Evolutionary conservation across 495 filamentous ascomycete genomes (phyloP).

Genomic region (Margaritispora aquatica): DNA sequence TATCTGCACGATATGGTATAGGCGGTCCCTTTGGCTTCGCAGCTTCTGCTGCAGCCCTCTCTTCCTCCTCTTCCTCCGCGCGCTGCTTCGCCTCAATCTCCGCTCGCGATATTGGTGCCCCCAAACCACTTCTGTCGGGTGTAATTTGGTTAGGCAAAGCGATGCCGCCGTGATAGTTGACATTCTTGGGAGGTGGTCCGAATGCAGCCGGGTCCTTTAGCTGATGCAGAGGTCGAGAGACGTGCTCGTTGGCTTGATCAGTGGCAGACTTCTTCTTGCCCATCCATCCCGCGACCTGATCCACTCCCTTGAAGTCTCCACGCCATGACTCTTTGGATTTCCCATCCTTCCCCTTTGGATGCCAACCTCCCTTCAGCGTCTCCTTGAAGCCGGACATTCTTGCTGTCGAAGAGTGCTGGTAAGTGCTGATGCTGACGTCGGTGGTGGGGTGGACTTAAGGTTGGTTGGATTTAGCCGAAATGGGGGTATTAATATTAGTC

Average conservation of each 20-base stretch:
- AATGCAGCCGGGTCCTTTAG: slow-evolving; percentile 81
- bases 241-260: slow-evolving; percentile 17
- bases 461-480: neutral
- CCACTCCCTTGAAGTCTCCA: slow-evolving; percentile 52
- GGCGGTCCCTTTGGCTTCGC: slow-evolving; percentile 46
- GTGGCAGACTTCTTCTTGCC: slow-evolving; percentile 45
- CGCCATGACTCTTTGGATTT: slow-evolving; percentile 49
- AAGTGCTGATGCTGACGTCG: neutral
- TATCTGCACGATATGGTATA: slow-evolving; percentile 63
- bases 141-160: slow-evolving; percentile 42
- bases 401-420: neutral
- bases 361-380: slow-evolving; percentile 52
- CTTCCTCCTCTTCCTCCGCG: slow-evolving; percentile 31
- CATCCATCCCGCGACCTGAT: slow-evolving; percentile 52
- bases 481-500: neutral
- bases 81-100: slow-evolving; percentile 37
- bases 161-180: slow-evolving; percentile 46
- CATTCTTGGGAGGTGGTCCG: slow-evolving; percentile 74
- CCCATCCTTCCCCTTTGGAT: slow-evolving; percentile 50
- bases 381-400: slow-evolving; percentile 32
- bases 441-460: neutral
- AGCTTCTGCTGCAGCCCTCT: slow-evolving; percentile 33
- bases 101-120: slow-evolving; percentile 38
- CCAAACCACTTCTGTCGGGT: slow-evolving; percentile 41
- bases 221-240: slow-evolving; percentile 60